phyloP scores from a whole-genome alignment of 352 stramenopile species.

The Hyaloperonospora brassicae region DNA sequence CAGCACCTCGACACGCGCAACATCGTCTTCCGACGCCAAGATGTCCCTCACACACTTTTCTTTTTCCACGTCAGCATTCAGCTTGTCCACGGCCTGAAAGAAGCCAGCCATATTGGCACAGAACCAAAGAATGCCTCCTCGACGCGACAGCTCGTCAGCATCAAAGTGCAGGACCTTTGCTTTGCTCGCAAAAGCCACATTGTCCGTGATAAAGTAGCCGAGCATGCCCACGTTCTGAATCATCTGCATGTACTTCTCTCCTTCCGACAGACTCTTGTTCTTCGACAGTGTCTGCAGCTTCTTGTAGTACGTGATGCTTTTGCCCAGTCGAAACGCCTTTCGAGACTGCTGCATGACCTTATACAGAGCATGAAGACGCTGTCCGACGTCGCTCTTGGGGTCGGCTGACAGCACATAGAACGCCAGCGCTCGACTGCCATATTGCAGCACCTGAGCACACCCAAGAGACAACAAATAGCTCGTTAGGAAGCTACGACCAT shows the following conservation, averaged over 20 bases:
- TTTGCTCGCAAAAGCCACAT: constrained; percentile 78
- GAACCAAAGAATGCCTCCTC: constrained; percentile 78
- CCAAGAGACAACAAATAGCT: not conserved
- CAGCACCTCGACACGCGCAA: constrained; percentile 39
- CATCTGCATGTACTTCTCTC: constrained; percentile 55
- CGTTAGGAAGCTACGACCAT: constrained; percentile 11
- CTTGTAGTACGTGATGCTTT: constrained; percentile 75
- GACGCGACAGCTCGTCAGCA: constrained; percentile 49
- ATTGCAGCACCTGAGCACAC: constrained; percentile 56
- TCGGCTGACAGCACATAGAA: constrained; percentile 74
- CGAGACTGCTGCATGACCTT: constrained; percentile 74
- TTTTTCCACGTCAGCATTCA: constrained; percentile 74
- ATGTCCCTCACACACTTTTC: constrained; percentile 72
- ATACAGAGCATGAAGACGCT: constrained; percentile 69
- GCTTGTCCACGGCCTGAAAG: constrained; percentile 52
- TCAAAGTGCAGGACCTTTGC: constrained; percentile 64
- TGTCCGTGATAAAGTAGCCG: constrained; percentile 84
- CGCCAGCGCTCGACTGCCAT: constrained; percentile 68
- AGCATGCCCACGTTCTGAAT: constrained; percentile 79
- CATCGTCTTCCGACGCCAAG: constrained; percentile 59
- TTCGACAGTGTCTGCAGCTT: constrained; percentile 49
- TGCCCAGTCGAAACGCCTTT: constrained; percentile 82
- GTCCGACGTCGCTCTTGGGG: constrained; percentile 72
- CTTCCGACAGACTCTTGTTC: constrained; percentile 49
- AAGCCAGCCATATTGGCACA: constrained; percentile 78